These are phyloP conservation scores for Fomitopsis schrenkii DNA, from an alignment of 1,284 basidiomycete species.

Conservation along the genomic window DNA sequence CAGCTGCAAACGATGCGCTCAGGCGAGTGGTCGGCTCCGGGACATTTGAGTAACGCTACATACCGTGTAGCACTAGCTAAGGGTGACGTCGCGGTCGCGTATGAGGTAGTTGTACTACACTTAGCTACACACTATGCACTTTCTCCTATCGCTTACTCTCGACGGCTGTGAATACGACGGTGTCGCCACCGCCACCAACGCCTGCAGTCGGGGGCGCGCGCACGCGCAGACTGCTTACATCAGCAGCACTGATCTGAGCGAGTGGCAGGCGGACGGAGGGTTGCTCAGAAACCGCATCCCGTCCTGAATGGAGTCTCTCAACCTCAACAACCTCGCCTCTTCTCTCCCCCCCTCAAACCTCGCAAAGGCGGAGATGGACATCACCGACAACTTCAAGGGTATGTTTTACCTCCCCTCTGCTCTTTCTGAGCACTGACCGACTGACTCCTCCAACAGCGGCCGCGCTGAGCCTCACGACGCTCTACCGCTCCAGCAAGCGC, in stretches of 20 bases:
- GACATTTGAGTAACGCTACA: too few relatives aligned
- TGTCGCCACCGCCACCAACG: background rate
- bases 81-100: too few relatives aligned
- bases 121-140: too few relatives aligned
- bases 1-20: too few relatives aligned
- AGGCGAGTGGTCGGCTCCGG: too few relatives aligned
- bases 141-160: too few relatives aligned
- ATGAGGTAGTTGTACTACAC: too few relatives aligned
- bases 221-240: background rate
- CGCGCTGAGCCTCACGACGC: constrained; percentile 75
- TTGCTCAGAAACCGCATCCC: background rate
- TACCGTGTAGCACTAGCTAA: too few relatives aligned
- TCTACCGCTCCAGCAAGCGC: constrained; percentile 70
- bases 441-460: constrained; percentile 44
- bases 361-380: constrained; percentile 67
- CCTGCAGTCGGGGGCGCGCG: background rate
- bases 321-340: constrained; percentile 69
- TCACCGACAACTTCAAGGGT: constrained; percentile 81
- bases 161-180: too few relatives aligned
- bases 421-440: background rate
- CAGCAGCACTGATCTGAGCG: background rate
- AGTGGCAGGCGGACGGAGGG: background rate
- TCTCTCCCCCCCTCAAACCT: constrained; percentile 62
- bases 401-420: constrained; percentile 4
- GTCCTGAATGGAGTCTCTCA: constrained; percentile 56